Evolutionary conservation across 208 protist species (phyloP).

Genomic region (Phytomonas francai): DNA sequence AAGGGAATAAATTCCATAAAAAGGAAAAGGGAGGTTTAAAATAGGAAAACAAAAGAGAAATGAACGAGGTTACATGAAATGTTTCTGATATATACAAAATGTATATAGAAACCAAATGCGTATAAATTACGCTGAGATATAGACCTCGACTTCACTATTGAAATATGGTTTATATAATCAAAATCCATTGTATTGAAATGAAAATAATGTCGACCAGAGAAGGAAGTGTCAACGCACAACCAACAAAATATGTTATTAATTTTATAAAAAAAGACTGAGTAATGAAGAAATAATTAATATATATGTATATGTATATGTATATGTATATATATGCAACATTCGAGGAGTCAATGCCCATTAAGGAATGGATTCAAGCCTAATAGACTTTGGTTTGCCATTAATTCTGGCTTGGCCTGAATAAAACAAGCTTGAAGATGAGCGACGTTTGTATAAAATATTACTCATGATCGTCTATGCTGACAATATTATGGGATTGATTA

Average conservation of each 20-base stretch:
- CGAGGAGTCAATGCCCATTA: background rate
- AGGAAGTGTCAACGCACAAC: background rate
- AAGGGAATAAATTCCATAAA: constrained; percentile 9
- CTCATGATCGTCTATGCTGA: constrained; percentile 32
- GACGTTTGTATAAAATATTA: background rate
- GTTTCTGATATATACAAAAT: constrained; percentile 8
- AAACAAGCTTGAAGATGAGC: background rate
- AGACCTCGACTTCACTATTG: constrained; percentile 6
- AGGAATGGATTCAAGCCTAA: background rate
- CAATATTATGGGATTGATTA: constrained; percentile 29
- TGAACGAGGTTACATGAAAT: constrained; percentile 7
- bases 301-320: no score
- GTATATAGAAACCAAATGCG: constrained; percentile 5
- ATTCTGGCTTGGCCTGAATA: background rate
- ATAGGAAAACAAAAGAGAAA: constrained; percentile 8
- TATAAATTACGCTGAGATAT: background rate
- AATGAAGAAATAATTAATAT: no score
- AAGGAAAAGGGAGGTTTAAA: background rate
- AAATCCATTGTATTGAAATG: constrained; percentile 2
- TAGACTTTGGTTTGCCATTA: background rate
- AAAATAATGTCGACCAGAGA: background rate
- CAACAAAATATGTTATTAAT: background rate
- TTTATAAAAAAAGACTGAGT: constrained; percentile 6
- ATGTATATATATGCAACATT: background rate
- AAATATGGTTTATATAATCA: constrained; percentile 13